phyloP scores from a whole-genome alignment of 306 rosid genomes.

The Trifolium dubium region DNA sequence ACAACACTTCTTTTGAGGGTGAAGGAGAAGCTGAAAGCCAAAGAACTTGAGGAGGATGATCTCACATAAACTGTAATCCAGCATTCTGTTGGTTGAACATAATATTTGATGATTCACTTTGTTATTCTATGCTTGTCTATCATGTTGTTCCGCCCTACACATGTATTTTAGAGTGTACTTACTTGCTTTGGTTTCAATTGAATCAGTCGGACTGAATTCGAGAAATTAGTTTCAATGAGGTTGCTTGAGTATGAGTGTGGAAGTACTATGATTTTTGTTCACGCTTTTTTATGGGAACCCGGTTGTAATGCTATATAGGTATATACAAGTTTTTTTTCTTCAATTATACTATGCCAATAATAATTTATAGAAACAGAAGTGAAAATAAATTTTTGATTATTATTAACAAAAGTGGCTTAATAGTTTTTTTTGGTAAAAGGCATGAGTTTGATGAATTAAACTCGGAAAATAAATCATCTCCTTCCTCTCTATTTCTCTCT shows the following conservation, averaged over 20 bases:
- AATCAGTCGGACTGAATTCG: conserved; percentile 38
- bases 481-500: too few species aligned
- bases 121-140: conserved; percentile 44
- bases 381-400: too few species aligned
- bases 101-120: conserved; percentile 49
- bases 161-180: conserved; percentile 42
- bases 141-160: conserved; percentile 37
- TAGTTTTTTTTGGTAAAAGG: too few species aligned
- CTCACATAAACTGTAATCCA: conserved; percentile 61
- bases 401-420: too few species aligned
- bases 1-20: conserved; percentile 94
- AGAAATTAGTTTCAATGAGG: conserved; percentile 32
- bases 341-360: too few species aligned
- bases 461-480: too few species aligned
- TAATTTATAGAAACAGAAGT: too few species aligned
- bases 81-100: conserved; percentile 34
- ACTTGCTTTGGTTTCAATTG: conserved; percentile 45
- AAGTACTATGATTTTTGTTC: conserved; percentile 4
- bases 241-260: conserved; percentile 10
- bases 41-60: conserved; percentile 96
- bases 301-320: neutral
- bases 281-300: neutral
- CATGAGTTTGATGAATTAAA: too few species aligned
- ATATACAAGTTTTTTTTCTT: neutral
- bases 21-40: conserved; percentile 96